Evolutionary conservation across 805 yeast genomes (phyloP), one percentile per base, ranked within the genome.

Genomic region (Metschnikowia baotianmanensis): DNA sequence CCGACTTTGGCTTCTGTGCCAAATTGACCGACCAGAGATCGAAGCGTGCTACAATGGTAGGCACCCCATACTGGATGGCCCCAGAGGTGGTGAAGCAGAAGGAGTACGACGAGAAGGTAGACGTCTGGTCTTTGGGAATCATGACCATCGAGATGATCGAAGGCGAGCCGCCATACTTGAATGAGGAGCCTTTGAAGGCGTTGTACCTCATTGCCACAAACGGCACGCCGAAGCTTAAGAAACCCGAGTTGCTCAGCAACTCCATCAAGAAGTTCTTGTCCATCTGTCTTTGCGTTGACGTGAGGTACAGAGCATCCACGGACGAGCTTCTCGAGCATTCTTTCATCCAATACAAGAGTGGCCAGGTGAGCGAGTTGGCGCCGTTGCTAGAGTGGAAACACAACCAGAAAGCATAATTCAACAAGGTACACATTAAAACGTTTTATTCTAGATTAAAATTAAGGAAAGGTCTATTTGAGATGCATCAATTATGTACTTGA

Each of bases 231-330:
- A 79, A 81, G 56, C 69, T 84, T 50, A 82, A 81, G 58, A 67
- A 67, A 35, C 89, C 91, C 2, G 88, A 82, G 40, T 53, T 71
- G 27, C 69, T 93, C 45, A 80, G 91, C 8, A 72, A 81, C 43
- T 80, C 82, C 24, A 83, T 95, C 44, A 88, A 86, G 69, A 80
- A 85, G 58, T 93, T 93, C 59, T 73, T 93, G 60, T 81, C 90
- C 37, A 87, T 89, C 47, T 89, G 98, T 67, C 71, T 93, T 19
- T 88, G 96, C 65, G 98, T 91, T 26, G 98, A 95, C 61, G 96
- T 89, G 31, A 78, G 85, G 54, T 84, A 83, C 57, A 78, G 99
- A 53, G 98, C 98, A 1, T 77, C 83, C 13, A 87, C 98, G 5
- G 89, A 84, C 53, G 97, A 91, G 59, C 71, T 93, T 38, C 68